Conservation (phyloP, 2,329 filamentous ascomycete genomes). For the Diplodia corticola region DNA sequence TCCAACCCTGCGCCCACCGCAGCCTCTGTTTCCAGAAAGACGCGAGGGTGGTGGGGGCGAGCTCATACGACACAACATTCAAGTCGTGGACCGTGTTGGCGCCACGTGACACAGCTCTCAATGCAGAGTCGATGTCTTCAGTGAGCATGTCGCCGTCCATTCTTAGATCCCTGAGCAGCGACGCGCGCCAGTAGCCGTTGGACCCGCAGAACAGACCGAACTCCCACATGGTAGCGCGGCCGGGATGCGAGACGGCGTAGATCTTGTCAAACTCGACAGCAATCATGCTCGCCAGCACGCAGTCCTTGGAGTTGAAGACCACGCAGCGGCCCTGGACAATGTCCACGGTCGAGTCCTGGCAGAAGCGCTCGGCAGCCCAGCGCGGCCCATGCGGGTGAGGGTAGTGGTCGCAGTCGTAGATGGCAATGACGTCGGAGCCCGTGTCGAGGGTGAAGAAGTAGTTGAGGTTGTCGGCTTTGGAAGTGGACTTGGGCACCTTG, state of each 20-base stretch:
- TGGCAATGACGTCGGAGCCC: conserved; percentile 48
- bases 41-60: conserved; percentile 47
- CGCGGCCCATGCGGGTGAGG: conserved; percentile 51
- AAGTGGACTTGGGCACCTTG: conserved; percentile 51
- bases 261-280: conserved; percentile 55
- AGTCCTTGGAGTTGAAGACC: conserved; percentile 49
- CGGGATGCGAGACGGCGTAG: conserved; percentile 53
- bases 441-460: conserved; percentile 49
- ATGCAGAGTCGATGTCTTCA: conserved; percentile 53
- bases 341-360: conserved; percentile 44
- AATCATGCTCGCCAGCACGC: conserved; percentile 49
- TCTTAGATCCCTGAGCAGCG: conserved; percentile 47
- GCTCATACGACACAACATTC: conserved; percentile 52
- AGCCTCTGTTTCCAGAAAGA: conserved; percentile 54
- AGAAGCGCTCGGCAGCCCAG: conserved; percentile 52
- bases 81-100: conserved; percentile 50
- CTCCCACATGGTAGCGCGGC: conserved; percentile 48
- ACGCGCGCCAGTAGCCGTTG: conserved; percentile 52
- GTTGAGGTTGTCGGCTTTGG: conserved; percentile 54
- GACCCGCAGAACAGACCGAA: conserved; percentile 53
- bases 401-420: conserved; percentile 55
- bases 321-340: conserved; percentile 54
- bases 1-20: conserved; percentile 54
- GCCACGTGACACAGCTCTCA: conserved; percentile 48
- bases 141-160: conserved; percentile 55